Percentiles rank a stretch among this genome's conserved stretches.
phyloP scores from a whole-genome alignment of 1,139 yeast species.

The Taphrina betulina region DNA sequence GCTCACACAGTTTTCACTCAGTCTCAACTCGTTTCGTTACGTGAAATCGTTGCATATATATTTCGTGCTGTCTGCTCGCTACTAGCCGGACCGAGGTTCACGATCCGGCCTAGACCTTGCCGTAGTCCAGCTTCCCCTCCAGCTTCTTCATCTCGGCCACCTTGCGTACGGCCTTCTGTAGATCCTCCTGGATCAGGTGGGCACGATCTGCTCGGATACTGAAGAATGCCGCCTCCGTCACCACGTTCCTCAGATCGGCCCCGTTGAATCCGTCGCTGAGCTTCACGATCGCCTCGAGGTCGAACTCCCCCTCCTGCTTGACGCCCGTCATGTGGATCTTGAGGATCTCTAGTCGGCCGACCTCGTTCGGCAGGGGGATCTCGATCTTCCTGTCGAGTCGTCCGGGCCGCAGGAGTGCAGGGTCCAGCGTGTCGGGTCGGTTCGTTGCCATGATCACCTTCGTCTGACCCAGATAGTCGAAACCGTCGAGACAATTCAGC shows the following conservation, averaged over 20 bases:
- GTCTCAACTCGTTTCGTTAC: not conserved
- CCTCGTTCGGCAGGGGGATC: conserved; percentile 94
- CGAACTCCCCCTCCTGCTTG: conserved; percentile 90
- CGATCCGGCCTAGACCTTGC: conserved; percentile 22
- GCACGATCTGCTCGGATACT: conserved; percentile 98
- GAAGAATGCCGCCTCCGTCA: conserved; percentile 98
- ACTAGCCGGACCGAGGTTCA: too few species aligned
- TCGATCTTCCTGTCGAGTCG: conserved; percentile 97
- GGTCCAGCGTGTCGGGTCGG: conserved; percentile 97
- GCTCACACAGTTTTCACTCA: too few species aligned
- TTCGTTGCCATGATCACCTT: conserved; percentile 99
- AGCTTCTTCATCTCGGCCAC: conserved; percentile 95
- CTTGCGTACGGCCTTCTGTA: conserved; percentile 97
- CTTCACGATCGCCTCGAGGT: conserved; percentile 93
- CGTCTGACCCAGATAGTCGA: conserved; percentile 94
- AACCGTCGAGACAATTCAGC: conserved; percentile 98
- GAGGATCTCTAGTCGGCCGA: conserved; percentile 89
- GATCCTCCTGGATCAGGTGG: conserved; percentile 85
- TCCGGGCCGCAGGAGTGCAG: conserved; percentile 98
- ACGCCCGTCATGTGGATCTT: conserved; percentile 89
- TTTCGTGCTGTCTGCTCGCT: too few species aligned
- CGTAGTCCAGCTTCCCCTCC: conserved; percentile 90
- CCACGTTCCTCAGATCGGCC: conserved; percentile 95
- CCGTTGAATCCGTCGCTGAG: conserved; percentile 99
- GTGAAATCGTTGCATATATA: not conserved